Percentiles rank a stretch among this genome's conserved stretches.
These are phyloP conservation scores for Neurospora sp. DNA, from an alignment of 495 filamentous ascomycete genomes.

Conservation along the genomic window DNA sequence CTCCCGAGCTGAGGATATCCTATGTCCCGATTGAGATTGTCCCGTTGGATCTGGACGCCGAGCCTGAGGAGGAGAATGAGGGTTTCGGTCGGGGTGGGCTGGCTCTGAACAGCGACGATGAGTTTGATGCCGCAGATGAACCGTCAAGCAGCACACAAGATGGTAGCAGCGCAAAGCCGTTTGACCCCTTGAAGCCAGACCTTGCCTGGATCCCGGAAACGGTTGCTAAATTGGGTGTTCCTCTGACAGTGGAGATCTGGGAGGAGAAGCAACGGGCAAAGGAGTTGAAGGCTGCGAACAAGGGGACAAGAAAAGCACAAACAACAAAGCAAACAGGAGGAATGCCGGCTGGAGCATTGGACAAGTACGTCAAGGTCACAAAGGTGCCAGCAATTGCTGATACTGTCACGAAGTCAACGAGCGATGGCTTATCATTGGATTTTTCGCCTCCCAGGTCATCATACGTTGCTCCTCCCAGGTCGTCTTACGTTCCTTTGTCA, in stretches of 20 bases:
- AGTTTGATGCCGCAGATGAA: conserved; percentile 42
- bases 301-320: conserved; percentile 16
- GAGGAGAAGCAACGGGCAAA: conserved; percentile 51
- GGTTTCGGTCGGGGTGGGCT: conserved; percentile 38
- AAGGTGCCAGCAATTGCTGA: conserved; percentile 12
- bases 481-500: not conserved
- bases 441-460: not conserved
- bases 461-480: not conserved
- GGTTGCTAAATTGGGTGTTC: conserved; percentile 58
- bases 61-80: conserved; percentile 48
- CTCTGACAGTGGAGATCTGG: conserved; percentile 66
- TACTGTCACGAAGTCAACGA: not conserved
- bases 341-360: conserved; percentile 19
- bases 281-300: conserved; percentile 11
- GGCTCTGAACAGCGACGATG: conserved; percentile 43
- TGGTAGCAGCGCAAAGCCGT: conserved; percentile 39
- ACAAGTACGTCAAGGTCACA: conserved; percentile 30
- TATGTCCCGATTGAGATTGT: conserved; percentile 71
- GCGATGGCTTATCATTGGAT: not conserved
- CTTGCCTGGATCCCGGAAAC: conserved; percentile 67
- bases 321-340: conserved; percentile 14
- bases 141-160: conserved; percentile 4
- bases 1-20: conserved; percentile 65
- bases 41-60: conserved; percentile 58
- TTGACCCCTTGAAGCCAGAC: conserved; percentile 60